Conservation (phyloP, 257 asterid genomes). For the Solanum medicagineum region DNA sequence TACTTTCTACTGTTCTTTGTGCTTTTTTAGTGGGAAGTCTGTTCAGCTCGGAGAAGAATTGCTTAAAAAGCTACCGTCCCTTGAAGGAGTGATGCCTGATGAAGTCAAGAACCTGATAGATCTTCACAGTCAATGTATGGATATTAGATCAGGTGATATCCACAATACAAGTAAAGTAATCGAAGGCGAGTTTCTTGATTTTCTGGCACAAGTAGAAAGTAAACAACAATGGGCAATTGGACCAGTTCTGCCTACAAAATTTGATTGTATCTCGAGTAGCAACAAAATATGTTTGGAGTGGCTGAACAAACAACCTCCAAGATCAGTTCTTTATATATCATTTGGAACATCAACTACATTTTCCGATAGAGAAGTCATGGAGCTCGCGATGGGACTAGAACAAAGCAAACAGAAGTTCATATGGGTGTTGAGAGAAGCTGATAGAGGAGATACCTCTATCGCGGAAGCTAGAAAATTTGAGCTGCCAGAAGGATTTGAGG, state of each 20-base stretch:
- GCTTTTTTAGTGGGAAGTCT: conserved; percentile 32
- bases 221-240: conserved; percentile 60
- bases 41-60: conserved; percentile 17
- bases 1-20: conserved; percentile 17
- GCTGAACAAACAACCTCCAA: conserved; percentile 19
- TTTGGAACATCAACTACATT: conserved; percentile 41
- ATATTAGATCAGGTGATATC: conserved; percentile 35
- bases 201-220: conserved; percentile 8
- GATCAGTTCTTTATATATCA: conserved; percentile 29
- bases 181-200: conserved; percentile 33
- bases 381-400: conserved; percentile 38
- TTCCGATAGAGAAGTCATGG: conserved; percentile 10
- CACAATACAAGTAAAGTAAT: conserved; percentile 46
- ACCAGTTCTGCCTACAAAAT: conserved; percentile 37
- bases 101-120: conserved; percentile 17
- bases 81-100: conserved; percentile 21
- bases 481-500: conserved; percentile 27
- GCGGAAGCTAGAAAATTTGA: background rate
- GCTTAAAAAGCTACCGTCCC: conserved; percentile 12
- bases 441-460: conserved; percentile 2
- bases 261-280: background rate
- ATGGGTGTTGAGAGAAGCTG: conserved; percentile 41
- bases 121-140: conserved; percentile 16
- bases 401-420: conserved; percentile 17
- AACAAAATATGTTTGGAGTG: conserved; percentile 26